Conservation (phyloP, 305 asterid species). For the Fraxinus angustifolia region DNA sequence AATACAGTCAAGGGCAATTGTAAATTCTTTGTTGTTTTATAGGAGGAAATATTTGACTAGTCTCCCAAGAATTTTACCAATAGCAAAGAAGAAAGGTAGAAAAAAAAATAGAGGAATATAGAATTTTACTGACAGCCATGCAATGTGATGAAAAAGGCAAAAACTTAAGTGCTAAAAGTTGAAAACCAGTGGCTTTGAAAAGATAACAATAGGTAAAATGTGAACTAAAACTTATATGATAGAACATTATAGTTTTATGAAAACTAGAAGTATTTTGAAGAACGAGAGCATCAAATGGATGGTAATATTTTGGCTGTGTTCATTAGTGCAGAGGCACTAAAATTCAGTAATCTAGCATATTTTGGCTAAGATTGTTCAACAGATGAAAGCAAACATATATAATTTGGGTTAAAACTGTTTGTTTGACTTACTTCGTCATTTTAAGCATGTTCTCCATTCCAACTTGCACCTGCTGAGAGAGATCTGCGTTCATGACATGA, state of each 20-base stretch:
- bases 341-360: neutral
- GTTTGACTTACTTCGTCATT: conserved; percentile 57
- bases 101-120: neutral
- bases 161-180: neutral
- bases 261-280: neutral
- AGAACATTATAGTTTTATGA: neutral
- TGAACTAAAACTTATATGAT: neutral
- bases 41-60: neutral
- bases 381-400: conserved; percentile 14
- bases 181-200: neutral
- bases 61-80: neutral
- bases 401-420: conserved; percentile 13
- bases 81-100: neutral
- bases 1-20: neutral
- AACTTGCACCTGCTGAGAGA: conserved; percentile 70
- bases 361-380: conserved; percentile 13
- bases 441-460: conserved; percentile 79
- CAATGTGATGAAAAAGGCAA: neutral
- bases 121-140: neutral
- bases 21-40: neutral
- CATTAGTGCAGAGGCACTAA: neutral
- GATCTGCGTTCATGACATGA: conserved; percentile 44
- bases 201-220: neutral
- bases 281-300: neutral
- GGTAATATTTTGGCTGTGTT: neutral